Evolutionary conservation across 805 yeast species (phyloP).

Genomic region (Wickerhamomyces strasburgensis): DNA sequence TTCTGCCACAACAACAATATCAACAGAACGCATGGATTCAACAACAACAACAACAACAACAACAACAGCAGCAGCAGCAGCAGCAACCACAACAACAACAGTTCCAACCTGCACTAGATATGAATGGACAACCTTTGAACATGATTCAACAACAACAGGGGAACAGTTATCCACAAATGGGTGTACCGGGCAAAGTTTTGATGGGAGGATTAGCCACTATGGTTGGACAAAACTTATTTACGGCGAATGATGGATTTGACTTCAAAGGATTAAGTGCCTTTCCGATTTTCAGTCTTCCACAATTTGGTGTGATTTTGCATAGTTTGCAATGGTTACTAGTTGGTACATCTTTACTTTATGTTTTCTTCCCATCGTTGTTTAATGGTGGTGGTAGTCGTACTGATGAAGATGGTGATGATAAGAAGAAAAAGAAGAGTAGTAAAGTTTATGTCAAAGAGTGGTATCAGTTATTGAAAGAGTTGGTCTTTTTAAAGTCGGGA

Average conservation of each 20-base stretch:
- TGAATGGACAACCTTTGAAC: conserved; percentile 22
- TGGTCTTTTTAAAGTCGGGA: conserved; percentile 22
- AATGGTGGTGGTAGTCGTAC: no score
- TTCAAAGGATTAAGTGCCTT: conserved; percentile 41
- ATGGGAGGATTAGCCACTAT: conserved; percentile 48
- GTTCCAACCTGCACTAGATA: conserved; percentile 23
- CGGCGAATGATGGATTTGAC: conserved; percentile 30
- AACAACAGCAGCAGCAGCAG: conserved; percentile 9
- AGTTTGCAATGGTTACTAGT: conserved; percentile 26
- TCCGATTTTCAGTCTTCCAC: conserved; percentile 31
- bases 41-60: conserved; percentile 7
- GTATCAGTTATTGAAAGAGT: conserved; percentile 23
- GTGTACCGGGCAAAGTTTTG: conserved; percentile 32
- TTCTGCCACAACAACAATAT: conserved; percentile 8
- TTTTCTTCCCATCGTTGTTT: conserved; percentile 18
- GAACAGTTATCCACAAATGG: conserved; percentile 17
- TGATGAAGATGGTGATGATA: background rate
- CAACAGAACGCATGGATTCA: conserved; percentile 1
- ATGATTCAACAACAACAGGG: conserved; percentile 21
- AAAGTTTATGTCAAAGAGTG: conserved; percentile 13
- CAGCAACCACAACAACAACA: conserved; percentile 5
- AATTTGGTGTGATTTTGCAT: conserved; percentile 24
- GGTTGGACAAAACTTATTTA: conserved; percentile 31
- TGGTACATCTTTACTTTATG: conserved; percentile 17
- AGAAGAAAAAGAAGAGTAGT: conserved; percentile 1